Evolutionary conservation across 768 basidiomycete genomes (phyloP).

Genomic region (Collybia nuda): DNA sequence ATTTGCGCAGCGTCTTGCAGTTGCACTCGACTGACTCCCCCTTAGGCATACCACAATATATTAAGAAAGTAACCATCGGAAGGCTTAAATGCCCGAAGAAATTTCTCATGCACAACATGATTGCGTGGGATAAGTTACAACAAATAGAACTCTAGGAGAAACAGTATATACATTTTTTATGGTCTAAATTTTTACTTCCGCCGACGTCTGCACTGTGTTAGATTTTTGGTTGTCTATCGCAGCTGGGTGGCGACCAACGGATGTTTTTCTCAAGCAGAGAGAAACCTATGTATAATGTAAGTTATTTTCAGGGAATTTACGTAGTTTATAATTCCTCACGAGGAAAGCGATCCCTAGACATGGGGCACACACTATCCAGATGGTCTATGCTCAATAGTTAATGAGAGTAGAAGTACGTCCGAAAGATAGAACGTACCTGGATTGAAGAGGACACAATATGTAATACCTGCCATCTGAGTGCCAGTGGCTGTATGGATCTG

Average conservation of each 20-base stretch:
- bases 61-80: too few relatives aligned
- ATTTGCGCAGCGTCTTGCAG: too few relatives aligned
- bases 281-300: constrained; percentile 31
- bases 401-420: background rate
- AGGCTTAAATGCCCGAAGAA: too few relatives aligned
- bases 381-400: constrained; percentile 39
- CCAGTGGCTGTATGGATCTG: constrained; percentile 42
- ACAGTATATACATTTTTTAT: background rate
- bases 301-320: too few relatives aligned
- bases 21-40: too few relatives aligned
- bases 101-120: too few relatives aligned
- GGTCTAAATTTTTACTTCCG: constrained; percentile 6
- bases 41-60: too few relatives aligned
- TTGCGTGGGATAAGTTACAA: too few relatives aligned
- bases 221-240: constrained; percentile 15
- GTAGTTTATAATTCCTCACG: constrained; percentile 31
- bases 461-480: constrained; percentile 46
- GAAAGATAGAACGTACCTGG: constrained; percentile 40
- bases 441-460: constrained; percentile 60
- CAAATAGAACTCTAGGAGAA: too few relatives aligned
- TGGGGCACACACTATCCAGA: constrained; percentile 76
- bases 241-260: constrained; percentile 8
- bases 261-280: constrained; percentile 35
- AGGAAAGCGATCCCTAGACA: constrained; percentile 64
- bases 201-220: constrained; percentile 2